These are phyloP conservation scores for Solanum peruvianum DNA, from an alignment of 257 asterid genomes.

Conservation along the genomic window DNA sequence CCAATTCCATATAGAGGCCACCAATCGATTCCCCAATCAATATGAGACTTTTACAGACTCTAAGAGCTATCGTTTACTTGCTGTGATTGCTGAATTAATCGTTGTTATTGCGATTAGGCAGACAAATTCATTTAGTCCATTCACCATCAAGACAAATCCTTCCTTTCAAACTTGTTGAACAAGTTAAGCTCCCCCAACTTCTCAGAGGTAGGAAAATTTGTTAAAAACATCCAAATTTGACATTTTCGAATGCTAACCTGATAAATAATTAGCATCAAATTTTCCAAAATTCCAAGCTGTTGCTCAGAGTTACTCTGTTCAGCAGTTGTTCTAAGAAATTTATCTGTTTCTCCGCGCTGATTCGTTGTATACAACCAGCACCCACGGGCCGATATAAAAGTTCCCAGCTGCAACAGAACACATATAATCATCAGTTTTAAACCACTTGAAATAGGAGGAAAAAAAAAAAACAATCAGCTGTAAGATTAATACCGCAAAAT, in stretches of 20 bases:
- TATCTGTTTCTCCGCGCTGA: slow-evolving; percentile 21
- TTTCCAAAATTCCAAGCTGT: slow-evolving; percentile 32
- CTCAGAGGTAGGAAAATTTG: neutral
- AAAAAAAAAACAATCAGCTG: neutral
- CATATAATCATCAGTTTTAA: neutral
- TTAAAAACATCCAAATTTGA: neutral
- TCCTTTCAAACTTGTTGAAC: neutral
- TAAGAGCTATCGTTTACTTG: neutral
- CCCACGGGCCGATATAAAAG: slow-evolving; percentile 52
- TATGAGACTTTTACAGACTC: neutral
- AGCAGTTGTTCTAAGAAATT: slow-evolving; percentile 17
- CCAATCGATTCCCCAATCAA: neutral
- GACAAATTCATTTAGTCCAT: neutral
- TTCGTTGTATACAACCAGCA: slow-evolving; percentile 25
- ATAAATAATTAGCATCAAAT: slow-evolving; percentile 37
- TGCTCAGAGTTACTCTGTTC: slow-evolving; percentile 18
- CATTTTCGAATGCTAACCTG: slow-evolving; percentile 23
- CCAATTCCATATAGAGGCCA: neutral
- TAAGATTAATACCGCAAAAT: slow-evolving; percentile 44
- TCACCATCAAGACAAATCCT: neutral
- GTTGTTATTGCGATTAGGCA: neutral
- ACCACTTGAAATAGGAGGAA: neutral
- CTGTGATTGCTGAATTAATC: neutral
- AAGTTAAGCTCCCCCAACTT: neutral
- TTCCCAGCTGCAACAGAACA: slow-evolving; percentile 37